phyloP scores from a whole-genome alignment of 495 filamentous ascomycete genomes.

The Aspergillus wentii region DNA sequence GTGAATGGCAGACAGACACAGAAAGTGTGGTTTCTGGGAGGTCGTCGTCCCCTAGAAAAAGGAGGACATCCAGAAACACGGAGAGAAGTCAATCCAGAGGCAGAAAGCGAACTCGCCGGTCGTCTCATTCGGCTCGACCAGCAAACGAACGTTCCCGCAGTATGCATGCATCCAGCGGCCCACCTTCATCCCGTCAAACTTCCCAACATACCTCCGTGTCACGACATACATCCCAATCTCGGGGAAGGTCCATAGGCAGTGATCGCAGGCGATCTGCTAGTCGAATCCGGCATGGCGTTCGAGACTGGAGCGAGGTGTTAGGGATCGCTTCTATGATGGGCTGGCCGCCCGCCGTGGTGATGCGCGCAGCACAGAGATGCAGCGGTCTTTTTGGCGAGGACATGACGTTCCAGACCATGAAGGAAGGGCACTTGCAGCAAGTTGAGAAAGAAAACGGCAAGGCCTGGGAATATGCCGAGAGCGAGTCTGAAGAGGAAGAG shows the following conservation, averaged over 20 bases:
- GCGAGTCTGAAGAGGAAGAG: conserved; percentile 25
- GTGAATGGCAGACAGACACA: conserved; percentile 15
- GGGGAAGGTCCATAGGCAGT: conserved; percentile 12
- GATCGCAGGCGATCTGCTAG: conserved; percentile 7
- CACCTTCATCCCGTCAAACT: not conserved
- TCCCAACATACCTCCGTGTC: conserved; percentile 4
- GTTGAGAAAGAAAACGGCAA: conserved; percentile 11
- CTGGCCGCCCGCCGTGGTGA: conserved; percentile 55
- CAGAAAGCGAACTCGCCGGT: conserved; percentile 19
- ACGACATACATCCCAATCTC: conserved; percentile 12
- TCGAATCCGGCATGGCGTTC: conserved; percentile 34
- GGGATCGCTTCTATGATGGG: conserved; percentile 68
- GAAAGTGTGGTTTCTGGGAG: conserved; percentile 14
- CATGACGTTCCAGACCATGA: conserved; percentile 54
- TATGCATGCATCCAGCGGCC: conserved; percentile 2
- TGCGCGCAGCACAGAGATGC: conserved; percentile 64
- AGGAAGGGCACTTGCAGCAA: conserved; percentile 32
- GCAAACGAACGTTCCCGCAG: conserved; percentile 10
- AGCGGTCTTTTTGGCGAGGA: conserved; percentile 62
- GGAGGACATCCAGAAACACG: conserved; percentile 4
- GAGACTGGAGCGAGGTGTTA: conserved; percentile 79
- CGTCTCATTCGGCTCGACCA: conserved; percentile 1
- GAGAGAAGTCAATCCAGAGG: conserved; percentile 21
- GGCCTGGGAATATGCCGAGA: conserved; percentile 26
- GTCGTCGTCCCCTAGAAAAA: conserved; percentile 9